Conservation (phyloP, 495 filamentous ascomycete species). For the Cercophora sp. region DNA sequence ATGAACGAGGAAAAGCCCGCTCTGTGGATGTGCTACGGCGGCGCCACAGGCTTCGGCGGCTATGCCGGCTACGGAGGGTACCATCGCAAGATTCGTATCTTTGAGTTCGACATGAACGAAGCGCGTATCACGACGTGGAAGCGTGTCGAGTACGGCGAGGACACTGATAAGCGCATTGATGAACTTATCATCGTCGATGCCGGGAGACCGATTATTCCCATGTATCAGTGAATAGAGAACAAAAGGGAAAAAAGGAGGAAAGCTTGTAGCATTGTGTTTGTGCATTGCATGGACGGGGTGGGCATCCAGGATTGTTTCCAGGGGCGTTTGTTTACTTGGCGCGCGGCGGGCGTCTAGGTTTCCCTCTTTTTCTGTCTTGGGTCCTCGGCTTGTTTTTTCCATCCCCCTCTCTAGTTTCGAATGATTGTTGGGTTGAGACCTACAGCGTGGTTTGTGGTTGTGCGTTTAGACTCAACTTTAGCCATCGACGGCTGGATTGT, state of each 20-base stretch:
- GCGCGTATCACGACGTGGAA: slow-evolving; percentile 88
- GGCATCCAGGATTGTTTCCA: too few species aligned
- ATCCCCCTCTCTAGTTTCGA: too few species aligned
- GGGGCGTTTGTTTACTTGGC: too few species aligned
- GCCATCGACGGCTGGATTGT: too few species aligned
- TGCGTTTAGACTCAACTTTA: too few species aligned
- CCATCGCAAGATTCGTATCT: slow-evolving; percentile 78
- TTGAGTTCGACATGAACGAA: slow-evolving; percentile 87
- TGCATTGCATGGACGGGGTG: too few species aligned
- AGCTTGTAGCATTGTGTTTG: not conserved
- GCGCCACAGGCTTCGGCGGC: slow-evolving; percentile 83
- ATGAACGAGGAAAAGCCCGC: slow-evolving; percentile 54
- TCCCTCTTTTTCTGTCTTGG: too few species aligned
- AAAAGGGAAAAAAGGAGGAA: not conserved
- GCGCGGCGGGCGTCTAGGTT: too few species aligned
- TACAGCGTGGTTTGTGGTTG: too few species aligned
- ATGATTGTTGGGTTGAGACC: too few species aligned
- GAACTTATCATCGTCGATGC: slow-evolving; percentile 85
- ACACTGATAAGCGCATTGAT: slow-evolving; percentile 67
- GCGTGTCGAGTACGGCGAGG: slow-evolving; percentile 74
- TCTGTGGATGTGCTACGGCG: slow-evolving; percentile 99
- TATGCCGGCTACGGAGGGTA: slow-evolving; percentile 89
- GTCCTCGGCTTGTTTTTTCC: too few species aligned
- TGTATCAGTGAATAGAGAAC: slow-evolving; percentile 6
- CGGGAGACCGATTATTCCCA: slow-evolving; percentile 55